These are phyloP conservation scores for Craterostigma plantagineum DNA, from an alignment of 257 asterid genomes.

Conservation along the genomic window DNA sequence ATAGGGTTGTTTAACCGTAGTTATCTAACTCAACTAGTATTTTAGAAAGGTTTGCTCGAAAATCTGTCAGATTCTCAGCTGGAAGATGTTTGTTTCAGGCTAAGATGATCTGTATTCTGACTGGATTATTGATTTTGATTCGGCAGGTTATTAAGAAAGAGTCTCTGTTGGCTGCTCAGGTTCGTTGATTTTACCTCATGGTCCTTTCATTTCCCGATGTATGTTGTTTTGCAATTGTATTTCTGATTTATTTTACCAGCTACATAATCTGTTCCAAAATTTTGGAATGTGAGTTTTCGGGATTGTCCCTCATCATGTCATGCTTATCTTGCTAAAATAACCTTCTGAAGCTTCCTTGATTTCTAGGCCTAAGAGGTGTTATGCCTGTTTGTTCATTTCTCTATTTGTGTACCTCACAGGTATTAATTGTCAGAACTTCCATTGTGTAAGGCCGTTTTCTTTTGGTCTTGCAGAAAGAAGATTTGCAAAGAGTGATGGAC, in stretches of 20 bases:
- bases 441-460: conserved; percentile 6
- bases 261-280: background rate
- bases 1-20: no score
- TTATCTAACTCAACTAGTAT: no score
- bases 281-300: no score
- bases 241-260: background rate
- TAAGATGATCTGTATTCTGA: conserved; percentile 1
- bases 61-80: background rate
- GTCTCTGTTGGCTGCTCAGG: conserved; percentile 95
- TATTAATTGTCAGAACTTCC: background rate
- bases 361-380: no score
- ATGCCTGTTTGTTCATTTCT: background rate
- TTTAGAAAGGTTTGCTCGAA: no score
- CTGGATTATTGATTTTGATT: conserved; percentile 2
- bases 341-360: no score
- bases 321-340: no score
- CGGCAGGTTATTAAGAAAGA: conserved; percentile 74
- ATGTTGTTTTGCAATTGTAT: no score
- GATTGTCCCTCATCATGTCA: no score
- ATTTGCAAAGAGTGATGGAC: conserved; percentile 74
- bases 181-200: conserved; percentile 7
- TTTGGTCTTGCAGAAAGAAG: conserved; percentile 42
- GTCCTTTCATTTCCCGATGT: no score
- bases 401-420: background rate
- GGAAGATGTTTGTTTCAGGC: background rate